Conservation (phyloP, 140 eudicot species). For the Cichorium intybus region DNA sequence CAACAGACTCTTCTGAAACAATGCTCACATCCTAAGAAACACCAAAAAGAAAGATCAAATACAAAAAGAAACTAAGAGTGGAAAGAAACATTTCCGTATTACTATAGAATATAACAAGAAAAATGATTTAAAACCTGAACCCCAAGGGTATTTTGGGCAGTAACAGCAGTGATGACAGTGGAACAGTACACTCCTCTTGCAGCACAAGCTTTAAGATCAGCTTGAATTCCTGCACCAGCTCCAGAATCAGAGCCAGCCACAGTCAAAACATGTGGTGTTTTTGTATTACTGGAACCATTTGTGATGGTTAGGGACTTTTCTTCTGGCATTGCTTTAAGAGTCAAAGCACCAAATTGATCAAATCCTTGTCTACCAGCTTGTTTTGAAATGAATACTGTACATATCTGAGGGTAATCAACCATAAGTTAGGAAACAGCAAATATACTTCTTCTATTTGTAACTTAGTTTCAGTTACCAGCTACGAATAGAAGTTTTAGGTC, state of each 20-base stretch:
- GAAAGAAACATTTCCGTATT: background rate
- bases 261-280: constrained; percentile 71
- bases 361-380: constrained; percentile 24
- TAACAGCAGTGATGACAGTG: constrained; percentile 88
- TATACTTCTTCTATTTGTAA: background rate
- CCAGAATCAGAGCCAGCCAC: constrained; percentile 99
- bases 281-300: constrained; percentile 23
- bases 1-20: constrained; percentile 64
- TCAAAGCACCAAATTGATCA: constrained; percentile 26
- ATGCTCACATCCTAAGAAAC: constrained; percentile 63
- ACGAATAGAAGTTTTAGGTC: background rate
- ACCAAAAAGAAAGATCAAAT: background rate
- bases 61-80: background rate
- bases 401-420: constrained; percentile 21
- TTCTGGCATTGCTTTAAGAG: constrained; percentile 50
- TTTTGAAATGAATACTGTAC: constrained; percentile 17
- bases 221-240: constrained; percentile 97
- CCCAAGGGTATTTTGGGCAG: constrained; percentile 93
- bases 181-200: constrained; percentile 97
- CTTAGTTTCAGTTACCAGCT: background rate
- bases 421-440: constrained; percentile 4
- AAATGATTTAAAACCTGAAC: constrained; percentile 62
- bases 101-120: background rate
- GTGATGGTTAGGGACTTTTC: constrained; percentile 23
- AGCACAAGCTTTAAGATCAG: constrained; percentile 90